phyloP scores from a whole-genome alignment of 2,329 filamentous ascomycete species.

The Pseudofabraea citricarpa region DNA sequence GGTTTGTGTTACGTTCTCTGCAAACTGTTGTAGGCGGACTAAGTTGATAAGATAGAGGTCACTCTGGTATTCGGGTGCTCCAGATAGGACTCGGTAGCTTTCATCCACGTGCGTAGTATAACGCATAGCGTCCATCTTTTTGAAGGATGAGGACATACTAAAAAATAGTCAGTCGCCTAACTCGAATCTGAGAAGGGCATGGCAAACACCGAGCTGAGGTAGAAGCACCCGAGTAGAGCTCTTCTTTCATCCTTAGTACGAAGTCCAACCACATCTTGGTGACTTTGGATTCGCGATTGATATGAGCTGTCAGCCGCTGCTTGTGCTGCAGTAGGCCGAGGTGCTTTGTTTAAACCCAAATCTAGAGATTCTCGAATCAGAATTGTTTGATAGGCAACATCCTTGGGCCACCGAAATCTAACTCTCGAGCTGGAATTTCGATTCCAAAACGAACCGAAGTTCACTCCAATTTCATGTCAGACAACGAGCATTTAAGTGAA shows the following conservation, averaged over 20 bases:
- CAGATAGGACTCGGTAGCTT: neutral
- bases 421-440: no score
- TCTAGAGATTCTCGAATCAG: no score
- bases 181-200: no score
- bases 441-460: no score
- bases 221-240: slow-evolving; percentile 2
- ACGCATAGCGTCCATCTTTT: slow-evolving; percentile 1
- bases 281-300: no score
- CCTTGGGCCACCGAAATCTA: no score
- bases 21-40: neutral
- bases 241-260: slow-evolving; percentile 1
- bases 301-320: neutral
- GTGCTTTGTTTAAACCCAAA: slow-evolving; percentile 1
- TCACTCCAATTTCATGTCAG: no score
- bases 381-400: no score
- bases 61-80: neutral
- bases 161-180: neutral
- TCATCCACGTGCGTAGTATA: slow-evolving; percentile 1
- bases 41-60: neutral
- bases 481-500: no score
- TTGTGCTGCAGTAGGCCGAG: neutral
- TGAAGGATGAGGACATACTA: neutral
- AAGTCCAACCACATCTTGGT: neutral
- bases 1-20: neutral
- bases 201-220: neutral